These are phyloP conservation scores for Termitomyces titanicus DNA, from an alignment of 768 basidiomycete genomes.

Conservation along the genomic window DNA sequence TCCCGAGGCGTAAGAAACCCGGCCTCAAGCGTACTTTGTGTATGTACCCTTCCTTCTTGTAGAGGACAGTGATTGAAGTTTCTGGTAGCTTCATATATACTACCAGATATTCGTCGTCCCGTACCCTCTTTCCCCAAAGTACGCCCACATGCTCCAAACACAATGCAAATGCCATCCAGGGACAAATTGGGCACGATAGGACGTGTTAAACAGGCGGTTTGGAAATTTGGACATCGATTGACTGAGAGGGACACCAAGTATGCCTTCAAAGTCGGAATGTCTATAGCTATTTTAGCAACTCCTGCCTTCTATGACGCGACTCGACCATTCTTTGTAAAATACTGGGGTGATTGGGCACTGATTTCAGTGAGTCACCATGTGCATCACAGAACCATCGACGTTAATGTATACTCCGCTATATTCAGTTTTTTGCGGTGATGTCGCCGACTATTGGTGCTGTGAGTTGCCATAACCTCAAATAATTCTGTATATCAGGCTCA, in stretches of 20 bases:
- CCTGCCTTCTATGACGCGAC: conserved; percentile 87
- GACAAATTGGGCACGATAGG: conserved; percentile 58
- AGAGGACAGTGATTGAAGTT: not conserved
- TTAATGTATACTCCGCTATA: conserved; percentile 3
- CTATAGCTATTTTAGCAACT: conserved; percentile 74
- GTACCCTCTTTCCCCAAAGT: conserved; percentile 79
- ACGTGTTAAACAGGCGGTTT: conserved; percentile 63
- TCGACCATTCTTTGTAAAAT: conserved; percentile 73
- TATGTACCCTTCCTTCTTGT: conserved; percentile 17
- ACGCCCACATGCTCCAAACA: conserved; percentile 79
- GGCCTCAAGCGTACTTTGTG: conserved; percentile 34
- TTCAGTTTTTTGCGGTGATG: conserved; percentile 87
- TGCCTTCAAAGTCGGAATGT: conserved; percentile 84
- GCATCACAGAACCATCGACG: not conserved
- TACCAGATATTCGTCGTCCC: conserved; percentile 41
- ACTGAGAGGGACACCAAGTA: conserved; percentile 79
- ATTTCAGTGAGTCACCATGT: conserved; percentile 69
- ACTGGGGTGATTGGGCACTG: conserved; percentile 93
- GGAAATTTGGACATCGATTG: conserved; percentile 64
- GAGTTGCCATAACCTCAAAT: conserved; percentile 12
- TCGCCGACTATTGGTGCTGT: conserved; percentile 88
- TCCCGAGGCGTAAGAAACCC: not conserved
- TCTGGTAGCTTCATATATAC: conserved; percentile 47
- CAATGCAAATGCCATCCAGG: conserved; percentile 72
- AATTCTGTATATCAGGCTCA: conserved; percentile 3